Percentiles rank a stretch among this genome's conserved stretches.
Evolutionary conservation across 768 basidiomycete genomes (phyloP).

Genomic region (Jaapia argillacea): DNA sequence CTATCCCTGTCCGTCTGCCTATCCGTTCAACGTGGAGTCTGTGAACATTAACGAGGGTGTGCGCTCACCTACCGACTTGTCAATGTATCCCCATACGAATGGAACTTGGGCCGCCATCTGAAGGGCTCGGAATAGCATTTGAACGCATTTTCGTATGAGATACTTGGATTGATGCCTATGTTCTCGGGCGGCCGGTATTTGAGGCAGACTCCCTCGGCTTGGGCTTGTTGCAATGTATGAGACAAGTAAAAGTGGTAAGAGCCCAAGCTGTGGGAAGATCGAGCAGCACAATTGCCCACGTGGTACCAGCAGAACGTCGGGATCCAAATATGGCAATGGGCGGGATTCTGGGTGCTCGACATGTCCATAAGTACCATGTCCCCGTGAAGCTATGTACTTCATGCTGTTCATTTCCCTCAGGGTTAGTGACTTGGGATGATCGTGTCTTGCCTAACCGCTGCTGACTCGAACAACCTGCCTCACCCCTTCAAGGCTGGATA

Average conservation of each 20-base stretch:
- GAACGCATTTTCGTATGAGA: conserved; percentile 45
- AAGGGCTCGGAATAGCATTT: conserved; percentile 50
- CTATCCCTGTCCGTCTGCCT: conserved; percentile 51
- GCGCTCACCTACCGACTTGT: conserved; percentile 61
- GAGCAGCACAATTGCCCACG: no score
- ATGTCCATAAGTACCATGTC: no score
- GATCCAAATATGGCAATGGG: no score
- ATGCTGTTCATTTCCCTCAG: no score
- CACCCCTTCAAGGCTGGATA: no score
- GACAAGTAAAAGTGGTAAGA: no score
- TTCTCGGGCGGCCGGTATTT: conserved; percentile 68
- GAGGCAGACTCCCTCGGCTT: conserved; percentile 49
- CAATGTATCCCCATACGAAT: conserved; percentile 66
- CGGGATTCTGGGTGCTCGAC: no score
- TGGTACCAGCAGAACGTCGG: no score
- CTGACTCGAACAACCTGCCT: no score
- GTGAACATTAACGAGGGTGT: not conserved
- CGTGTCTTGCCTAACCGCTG: no score
- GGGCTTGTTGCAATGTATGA: conserved; percentile 28
- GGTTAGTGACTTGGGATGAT: no score
- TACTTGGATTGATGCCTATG: conserved; percentile 42
- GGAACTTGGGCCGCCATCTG: conserved; percentile 47
- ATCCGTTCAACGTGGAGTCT: not conserved
- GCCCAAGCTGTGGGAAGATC: not conserved
- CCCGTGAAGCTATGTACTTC: no score